Evolutionary conservation across 176 grass and related monocot genomes (phyloP).

Genomic region (Ensete ventricosum): DNA sequence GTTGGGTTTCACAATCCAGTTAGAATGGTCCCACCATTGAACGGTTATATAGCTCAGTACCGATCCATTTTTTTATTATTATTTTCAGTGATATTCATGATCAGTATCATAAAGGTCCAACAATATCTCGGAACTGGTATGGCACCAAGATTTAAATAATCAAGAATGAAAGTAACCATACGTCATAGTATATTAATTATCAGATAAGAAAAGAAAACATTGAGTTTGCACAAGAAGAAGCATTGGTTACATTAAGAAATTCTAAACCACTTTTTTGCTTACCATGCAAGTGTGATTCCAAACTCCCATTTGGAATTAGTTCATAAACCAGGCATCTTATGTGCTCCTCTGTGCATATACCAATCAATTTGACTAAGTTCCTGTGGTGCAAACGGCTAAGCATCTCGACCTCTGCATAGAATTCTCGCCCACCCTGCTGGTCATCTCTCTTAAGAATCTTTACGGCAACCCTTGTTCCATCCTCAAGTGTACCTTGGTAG

Average conservation of each 20-base stretch:
- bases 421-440: conserved; percentile 74
- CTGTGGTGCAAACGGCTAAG: conserved; percentile 92
- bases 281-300: conserved; percentile 98
- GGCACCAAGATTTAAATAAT: too few relatives aligned
- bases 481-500: conserved; percentile 68
- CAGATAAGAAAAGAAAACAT: too few relatives aligned
- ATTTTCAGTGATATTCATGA: background rate
- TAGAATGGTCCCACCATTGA: too few relatives aligned
- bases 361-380: conserved; percentile 92
- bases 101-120: background rate
- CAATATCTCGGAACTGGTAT: too few relatives aligned
- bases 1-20: too few relatives aligned
- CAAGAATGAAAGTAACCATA: too few relatives aligned
- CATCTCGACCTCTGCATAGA: conserved; percentile 93
- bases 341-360: conserved; percentile 84
- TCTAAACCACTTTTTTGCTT: conserved; percentile 12
- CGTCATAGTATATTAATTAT: too few relatives aligned
- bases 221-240: background rate
- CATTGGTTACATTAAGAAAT: background rate
- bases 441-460: conserved; percentile 93
- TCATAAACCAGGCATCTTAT: conserved; percentile 82
- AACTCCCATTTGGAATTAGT: conserved; percentile 91
- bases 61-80: too few relatives aligned
- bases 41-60: too few relatives aligned
- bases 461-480: conserved; percentile 64